Percentiles rank a stretch among this genome's conserved stretches.
These are phyloP conservation scores for Alternaria alternata DNA, from an alignment of 2,329 filamentous ascomycete species.

Conservation along the genomic window DNA sequence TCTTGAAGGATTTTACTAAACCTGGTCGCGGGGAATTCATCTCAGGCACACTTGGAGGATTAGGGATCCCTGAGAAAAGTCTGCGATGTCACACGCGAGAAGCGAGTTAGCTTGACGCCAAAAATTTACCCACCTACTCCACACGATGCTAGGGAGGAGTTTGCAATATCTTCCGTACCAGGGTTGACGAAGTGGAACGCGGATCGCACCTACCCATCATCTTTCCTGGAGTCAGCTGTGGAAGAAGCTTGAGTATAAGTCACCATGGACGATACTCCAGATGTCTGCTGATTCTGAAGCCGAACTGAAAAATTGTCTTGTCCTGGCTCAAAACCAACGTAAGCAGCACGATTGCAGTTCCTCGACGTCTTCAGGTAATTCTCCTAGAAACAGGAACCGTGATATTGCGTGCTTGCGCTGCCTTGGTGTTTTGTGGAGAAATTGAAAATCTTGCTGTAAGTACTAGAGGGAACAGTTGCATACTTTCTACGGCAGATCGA, in stretches of 20 bases:
- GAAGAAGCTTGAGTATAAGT: background rate
- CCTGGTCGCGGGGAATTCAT: background rate
- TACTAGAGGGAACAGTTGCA: slow-evolving; percentile 3
- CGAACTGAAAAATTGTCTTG: background rate
- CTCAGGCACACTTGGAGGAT: background rate
- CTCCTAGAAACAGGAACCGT: background rate
- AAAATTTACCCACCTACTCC: background rate
- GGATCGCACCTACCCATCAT: background rate
- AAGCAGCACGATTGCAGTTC: background rate
- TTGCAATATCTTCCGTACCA: slow-evolving; percentile 5
- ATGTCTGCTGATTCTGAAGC: background rate
- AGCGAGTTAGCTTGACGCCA: background rate
- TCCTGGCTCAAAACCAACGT: background rate
- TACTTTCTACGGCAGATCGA: slow-evolving; percentile 6
- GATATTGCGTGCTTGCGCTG: background rate
- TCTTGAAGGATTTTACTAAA: background rate
- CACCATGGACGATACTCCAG: background rate
- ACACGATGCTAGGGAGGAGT: slow-evolving; percentile 4
- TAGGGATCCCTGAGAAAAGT: slow-evolving; percentile 1
- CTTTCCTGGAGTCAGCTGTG: background rate
- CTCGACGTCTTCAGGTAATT: background rate
- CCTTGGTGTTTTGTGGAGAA: background rate
- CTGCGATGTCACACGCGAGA: slow-evolving; percentile 1
- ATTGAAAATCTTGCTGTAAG: background rate
- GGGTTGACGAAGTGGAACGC: background rate